phyloP scores from a whole-genome alignment of 2,329 filamentous ascomycete species.

The Tolypocladium endophyticum region DNA sequence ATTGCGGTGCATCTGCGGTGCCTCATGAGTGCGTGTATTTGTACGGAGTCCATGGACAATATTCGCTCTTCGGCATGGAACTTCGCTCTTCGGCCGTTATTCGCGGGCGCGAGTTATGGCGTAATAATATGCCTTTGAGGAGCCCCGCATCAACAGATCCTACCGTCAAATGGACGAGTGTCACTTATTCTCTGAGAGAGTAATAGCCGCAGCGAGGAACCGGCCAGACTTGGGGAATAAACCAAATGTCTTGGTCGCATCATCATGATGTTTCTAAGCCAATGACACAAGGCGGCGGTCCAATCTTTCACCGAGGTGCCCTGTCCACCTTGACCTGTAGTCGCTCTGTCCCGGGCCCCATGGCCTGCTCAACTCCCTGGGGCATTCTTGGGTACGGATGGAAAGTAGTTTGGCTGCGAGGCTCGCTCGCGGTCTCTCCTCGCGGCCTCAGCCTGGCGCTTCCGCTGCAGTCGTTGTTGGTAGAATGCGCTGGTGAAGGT shows the following conservation, averaged over 20 bases:
- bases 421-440: slow-evolving; percentile 74
- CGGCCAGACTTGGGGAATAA: background rate
- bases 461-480: slow-evolving; percentile 70
- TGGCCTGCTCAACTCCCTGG: slow-evolving; percentile 21
- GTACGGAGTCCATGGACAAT: background rate
- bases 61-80: background rate
- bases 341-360: background rate
- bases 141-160: background rate
- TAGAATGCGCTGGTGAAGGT: slow-evolving; percentile 58
- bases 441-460: slow-evolving; percentile 40
- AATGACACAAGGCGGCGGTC: background rate
- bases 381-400: slow-evolving; percentile 63
- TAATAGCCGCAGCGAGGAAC: no score
- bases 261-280: background rate
- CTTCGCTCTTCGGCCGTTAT: background rate
- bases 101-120: background rate
- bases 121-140: background rate
- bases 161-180: background rate
- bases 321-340: background rate
- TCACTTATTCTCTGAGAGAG: background rate
- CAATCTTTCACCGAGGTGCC: background rate
- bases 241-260: background rate
- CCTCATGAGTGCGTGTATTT: background rate
- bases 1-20: background rate
- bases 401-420: slow-evolving; percentile 70